Evolutionary conservation across 2,329 filamentous ascomycete species (phyloP).

Genomic region (Cladosporium halotolerans): DNA sequence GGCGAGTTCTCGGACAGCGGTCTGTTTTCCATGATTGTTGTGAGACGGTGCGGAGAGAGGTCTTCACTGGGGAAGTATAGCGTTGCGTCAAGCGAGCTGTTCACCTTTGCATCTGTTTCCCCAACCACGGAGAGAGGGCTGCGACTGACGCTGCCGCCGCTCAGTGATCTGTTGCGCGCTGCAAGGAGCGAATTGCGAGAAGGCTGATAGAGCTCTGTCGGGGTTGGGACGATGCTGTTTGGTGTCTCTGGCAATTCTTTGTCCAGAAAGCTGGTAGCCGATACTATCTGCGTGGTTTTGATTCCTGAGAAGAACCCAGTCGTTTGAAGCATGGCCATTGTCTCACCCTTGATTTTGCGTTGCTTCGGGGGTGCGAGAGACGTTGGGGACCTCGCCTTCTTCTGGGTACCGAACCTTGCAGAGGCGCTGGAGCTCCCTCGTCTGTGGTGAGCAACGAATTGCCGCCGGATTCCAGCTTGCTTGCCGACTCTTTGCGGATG

Average conservation of each 20-base stretch:
- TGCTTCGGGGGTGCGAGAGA: background rate
- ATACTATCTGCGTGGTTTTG: slow-evolving; percentile 16
- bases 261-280: slow-evolving; percentile 20
- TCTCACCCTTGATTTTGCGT: slow-evolving; percentile 22
- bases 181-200: slow-evolving; percentile 2
- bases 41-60: slow-evolving; percentile 15
- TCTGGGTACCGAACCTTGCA: background rate
- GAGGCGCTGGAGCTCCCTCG: background rate
- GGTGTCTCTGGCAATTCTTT: slow-evolving; percentile 22
- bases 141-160: slow-evolving; percentile 9
- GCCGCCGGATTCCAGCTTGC: background rate
- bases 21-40: slow-evolving; percentile 20
- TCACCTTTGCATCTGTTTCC: slow-evolving; percentile 13
- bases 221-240: slow-evolving; percentile 17
- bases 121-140: slow-evolving; percentile 22
- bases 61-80: background rate
- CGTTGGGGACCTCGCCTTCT: background rate
- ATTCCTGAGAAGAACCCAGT: slow-evolving; percentile 22
- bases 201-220: slow-evolving; percentile 19
- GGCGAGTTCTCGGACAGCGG: slow-evolving; percentile 17
- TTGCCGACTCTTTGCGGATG: slow-evolving; percentile 3
- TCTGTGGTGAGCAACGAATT: background rate
- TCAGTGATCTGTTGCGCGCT: background rate
- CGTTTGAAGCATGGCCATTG: slow-evolving; percentile 28
- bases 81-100: background rate